Percentiles rank a stretch among this genome's conserved stretches.
These are phyloP conservation scores for Candida maesae DNA, from an alignment of 805 yeast species.

Conservation along the genomic window DNA sequence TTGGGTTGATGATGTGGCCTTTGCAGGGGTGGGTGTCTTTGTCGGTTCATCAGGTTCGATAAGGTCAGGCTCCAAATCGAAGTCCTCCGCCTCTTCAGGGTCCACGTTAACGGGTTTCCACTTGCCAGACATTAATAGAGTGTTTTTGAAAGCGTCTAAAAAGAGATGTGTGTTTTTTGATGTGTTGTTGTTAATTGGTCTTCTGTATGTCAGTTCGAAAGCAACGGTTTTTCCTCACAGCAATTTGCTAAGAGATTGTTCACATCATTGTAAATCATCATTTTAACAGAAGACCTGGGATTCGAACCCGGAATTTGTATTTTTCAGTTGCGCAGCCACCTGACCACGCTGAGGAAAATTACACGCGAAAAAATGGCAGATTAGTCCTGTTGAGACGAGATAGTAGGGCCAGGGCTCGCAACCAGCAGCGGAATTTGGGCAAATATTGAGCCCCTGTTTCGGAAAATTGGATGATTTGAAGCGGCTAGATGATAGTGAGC, in stretches of 20 bases:
- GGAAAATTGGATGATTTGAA: too few relatives aligned
- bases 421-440: constrained; percentile 1
- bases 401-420: constrained; percentile 7
- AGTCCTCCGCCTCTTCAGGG: constrained; percentile 28
- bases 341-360: constrained; percentile 17
- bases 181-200: constrained; percentile 15
- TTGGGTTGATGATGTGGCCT: background rate
- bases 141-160: background rate
- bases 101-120: constrained; percentile 29
- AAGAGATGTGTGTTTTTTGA: background rate
- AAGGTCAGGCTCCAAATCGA: constrained; percentile 27
- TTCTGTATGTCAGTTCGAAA: constrained; percentile 29
- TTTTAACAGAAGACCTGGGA: constrained; percentile 13
- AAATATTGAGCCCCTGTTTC: too few relatives aligned
- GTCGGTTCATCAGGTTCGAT: constrained; percentile 25
- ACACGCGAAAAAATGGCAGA: constrained; percentile 15
- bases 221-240: constrained; percentile 30
- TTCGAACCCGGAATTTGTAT: constrained; percentile 19
- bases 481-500: too few relatives aligned
- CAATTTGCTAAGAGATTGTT: constrained; percentile 30
- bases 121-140: constrained; percentile 19
- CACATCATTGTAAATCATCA: constrained; percentile 29
- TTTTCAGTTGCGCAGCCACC: constrained; percentile 17
- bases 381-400: background rate
- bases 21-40: constrained; percentile 3